Conservation (phyloP, 2,329 filamentous ascomycete genomes). For the Fusarium subglutinans region DNA sequence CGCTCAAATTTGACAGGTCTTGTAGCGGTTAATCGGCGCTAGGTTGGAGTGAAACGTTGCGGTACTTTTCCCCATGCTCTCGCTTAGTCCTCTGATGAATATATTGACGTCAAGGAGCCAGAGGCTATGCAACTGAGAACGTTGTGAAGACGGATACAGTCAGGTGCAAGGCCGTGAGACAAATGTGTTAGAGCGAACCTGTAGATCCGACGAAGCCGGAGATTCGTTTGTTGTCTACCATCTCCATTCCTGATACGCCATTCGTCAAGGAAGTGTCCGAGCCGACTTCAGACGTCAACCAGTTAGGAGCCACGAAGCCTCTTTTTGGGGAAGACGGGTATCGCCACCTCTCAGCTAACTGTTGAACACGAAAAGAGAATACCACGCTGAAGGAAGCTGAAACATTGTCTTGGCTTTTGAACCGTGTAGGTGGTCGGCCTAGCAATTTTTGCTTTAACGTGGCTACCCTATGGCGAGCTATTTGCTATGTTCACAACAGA, state of each 20-base stretch:
- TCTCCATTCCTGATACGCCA: conserved; percentile 17
- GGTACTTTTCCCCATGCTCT: not conserved
- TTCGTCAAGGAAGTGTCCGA: conserved; percentile 24
- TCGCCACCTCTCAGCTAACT: conserved; percentile 27
- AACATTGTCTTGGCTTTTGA: conserved; percentile 16
- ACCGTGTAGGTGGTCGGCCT: not conserved
- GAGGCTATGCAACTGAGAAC: not conserved
- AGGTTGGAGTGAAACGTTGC: not conserved
- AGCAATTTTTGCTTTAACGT: not conserved
- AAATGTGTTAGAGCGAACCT: not conserved
- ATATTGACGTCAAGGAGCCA: conserved; percentile 12
- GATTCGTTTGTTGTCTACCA: not conserved
- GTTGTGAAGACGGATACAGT: not conserved
- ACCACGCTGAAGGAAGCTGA: conserved; percentile 24
- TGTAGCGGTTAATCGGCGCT: conserved; percentile 13
- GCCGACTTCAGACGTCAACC: conserved; percentile 20
- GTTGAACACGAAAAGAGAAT: conserved; percentile 1
- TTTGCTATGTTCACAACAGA: not conserved
- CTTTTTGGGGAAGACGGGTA: conserved; percentile 23
- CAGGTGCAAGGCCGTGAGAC: not conserved
- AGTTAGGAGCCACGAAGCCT: conserved; percentile 32
- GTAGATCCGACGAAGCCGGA: conserved; percentile 16
- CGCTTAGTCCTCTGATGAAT: conserved; percentile 1
- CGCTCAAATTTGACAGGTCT: not conserved
- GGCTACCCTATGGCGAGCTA: not conserved